phyloP scores from a whole-genome alignment of 2,329 filamentous ascomycete genomes.

The Dactylellina parvicollis region DNA sequence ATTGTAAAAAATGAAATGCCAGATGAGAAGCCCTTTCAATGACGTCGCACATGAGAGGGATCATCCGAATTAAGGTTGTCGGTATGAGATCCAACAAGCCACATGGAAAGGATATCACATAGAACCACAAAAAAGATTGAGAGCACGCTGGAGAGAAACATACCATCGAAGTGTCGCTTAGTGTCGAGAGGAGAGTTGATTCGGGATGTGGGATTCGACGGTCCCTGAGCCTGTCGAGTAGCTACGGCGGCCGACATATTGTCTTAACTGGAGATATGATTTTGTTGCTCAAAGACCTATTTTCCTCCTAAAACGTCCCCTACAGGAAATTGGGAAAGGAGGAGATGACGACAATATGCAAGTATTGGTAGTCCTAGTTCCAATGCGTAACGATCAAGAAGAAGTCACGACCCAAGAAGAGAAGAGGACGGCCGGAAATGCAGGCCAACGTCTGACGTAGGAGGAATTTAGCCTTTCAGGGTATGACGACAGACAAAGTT shows the following conservation, averaged over 20 bases:
- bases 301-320: conserved; percentile 54
- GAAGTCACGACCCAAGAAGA: conserved; percentile 4
- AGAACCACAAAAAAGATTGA: not conserved
- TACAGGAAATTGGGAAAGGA: conserved; percentile 49
- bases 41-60: not conserved
- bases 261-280: conserved; percentile 52
- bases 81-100: conserved; percentile 7
- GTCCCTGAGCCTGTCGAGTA: conserved; percentile 56
- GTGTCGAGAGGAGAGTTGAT: conserved; percentile 58
- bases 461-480: conserved; percentile 23
- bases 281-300: conserved; percentile 54
- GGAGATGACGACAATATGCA: conserved; percentile 48
- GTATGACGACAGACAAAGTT: conserved; percentile 49
- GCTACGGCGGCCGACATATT: conserved; percentile 59
- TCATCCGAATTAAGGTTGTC: not conserved
- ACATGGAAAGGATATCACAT: not conserved
- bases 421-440: conserved; percentile 9
- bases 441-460: conserved; percentile 23
- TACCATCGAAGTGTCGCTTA: conserved; percentile 58
- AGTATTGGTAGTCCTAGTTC: conserved; percentile 33
- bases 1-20: not conserved
- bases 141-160: conserved; percentile 18
- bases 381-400: conserved; percentile 31
- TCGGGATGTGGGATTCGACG: conserved; percentile 57
- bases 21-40: not conserved